Evolutionary conservation across 805 yeast species (phyloP), one percentile per base, ranked within the genome.

Genomic region (Starmera caribaea): DNA sequence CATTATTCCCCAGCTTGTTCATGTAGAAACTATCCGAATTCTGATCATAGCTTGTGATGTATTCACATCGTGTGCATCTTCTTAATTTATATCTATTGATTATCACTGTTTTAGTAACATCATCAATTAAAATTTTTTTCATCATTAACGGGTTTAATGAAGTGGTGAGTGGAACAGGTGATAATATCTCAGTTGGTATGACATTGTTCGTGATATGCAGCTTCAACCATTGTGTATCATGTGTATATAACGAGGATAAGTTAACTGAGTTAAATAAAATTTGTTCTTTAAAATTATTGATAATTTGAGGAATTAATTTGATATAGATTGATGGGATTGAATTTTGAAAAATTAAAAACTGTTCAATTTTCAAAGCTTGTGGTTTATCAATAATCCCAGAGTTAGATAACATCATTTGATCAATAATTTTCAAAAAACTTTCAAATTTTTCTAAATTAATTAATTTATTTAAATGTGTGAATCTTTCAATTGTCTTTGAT

Each of bases 151-250:
- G 44, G n/a, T n/a, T n/a, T n/a, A n/a, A n/a, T n/a, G n/a, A n/a
- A n/a, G n/a, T n/a, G n/a, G n/a, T n/a, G 0, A 53, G 53, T 11
- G 66, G 54, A 6, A 61, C 50, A 5, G 59, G 63, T 48, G 48
- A 66, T 37, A 47, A 52, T 8, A 67, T 58, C 2, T 66, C 53
- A 15, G 46, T 42, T 10, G 70, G 55, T 17, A 67, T 35, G 28
- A 43, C 37, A 29, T 40, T 46, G n/a, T 36, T 8, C 45, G 47
- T 35, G 46, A 59, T 48, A 14, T 54, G 51, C 4, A 74, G 49
- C 8, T 69, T 67, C 14, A 84, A 62, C 94, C 94, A 84, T 24
- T 67, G 65, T 1, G 78, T 76, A 47, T 81, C 77, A 50, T 79
- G 75, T 45, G 79, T 76, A 49, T 73, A 81, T 24, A 87, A 49